Evolutionary conservation across 371 early-diverging fungal species (phyloP).

Genomic region (Funneliformis caledonium): DNA sequence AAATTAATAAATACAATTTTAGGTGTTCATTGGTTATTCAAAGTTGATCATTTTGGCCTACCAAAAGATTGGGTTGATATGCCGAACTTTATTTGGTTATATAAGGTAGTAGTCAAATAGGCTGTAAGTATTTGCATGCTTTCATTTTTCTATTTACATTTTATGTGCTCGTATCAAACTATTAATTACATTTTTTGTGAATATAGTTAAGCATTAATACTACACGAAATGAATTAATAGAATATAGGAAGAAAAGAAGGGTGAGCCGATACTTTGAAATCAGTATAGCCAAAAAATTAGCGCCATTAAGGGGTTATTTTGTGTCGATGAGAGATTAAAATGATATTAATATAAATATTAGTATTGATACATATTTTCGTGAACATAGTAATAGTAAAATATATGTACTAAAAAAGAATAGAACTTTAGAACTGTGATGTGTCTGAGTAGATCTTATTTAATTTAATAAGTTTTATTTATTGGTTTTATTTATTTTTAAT

Average conservation of each 20-base stretch:
- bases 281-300: conserved; percentile 32
- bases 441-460: too few relatives aligned
- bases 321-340: too few relatives aligned
- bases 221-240: conserved; percentile 32
- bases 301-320: conserved; percentile 33
- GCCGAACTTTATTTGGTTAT: conserved; percentile 37
- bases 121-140: neutral
- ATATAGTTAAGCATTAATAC: conserved; percentile 36
- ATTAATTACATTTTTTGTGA: conserved; percentile 13
- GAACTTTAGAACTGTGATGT: too few relatives aligned
- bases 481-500: too few relatives aligned
- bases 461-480: too few relatives aligned
- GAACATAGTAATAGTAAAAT: too few relatives aligned
- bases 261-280: conserved; percentile 32
- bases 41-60: conserved; percentile 28
- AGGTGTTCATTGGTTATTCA: conserved; percentile 37
- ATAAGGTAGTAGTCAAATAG: neutral
- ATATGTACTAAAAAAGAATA: too few relatives aligned
- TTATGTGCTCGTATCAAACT: neutral
- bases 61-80: conserved; percentile 38
- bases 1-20: conserved; percentile 31
- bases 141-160: neutral
- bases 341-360: too few relatives aligned
- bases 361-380: too few relatives aligned
- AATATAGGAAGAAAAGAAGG: conserved; percentile 33